Evolutionary conservation across 177 flowering plant genomes (phyloP), one percentile per base, ranked within the genome.

Genomic region (Telopea speciosissima): DNA sequence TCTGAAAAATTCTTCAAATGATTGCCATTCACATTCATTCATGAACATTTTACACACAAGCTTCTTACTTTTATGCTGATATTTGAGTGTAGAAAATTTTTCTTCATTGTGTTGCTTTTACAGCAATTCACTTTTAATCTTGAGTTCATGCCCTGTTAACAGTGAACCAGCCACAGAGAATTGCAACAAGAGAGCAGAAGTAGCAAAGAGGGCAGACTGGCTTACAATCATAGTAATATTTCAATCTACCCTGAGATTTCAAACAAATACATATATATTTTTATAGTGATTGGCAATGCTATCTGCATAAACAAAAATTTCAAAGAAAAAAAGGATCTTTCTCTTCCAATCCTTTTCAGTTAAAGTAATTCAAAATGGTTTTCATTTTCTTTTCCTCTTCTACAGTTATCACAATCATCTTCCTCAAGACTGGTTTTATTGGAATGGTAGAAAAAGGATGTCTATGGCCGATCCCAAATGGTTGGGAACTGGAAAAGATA

Each of bases 81-180:
- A 21, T 21, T 63, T 64, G 11, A 52, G 3, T 36, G 12, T 52
- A 23, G 67, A 23, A 36, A 25, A 52, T 58, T 1, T 19, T 61
- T 61, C 26, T 24, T 61, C 24, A 8, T 23, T 61, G 26, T 9
- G 13, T 61, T 68, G 52, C 3, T 8, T 28, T 59, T 33, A 26
- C 42, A 68, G 68, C 21, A 19, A 22, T 70, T 28, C 42, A 5
- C 16, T 61, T 23, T 73, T 63, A 52, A 61, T 33, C 22, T 56
- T 67, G n/a, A 74, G 67, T 52, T 68, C 58, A 23, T 71, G 16
- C 69, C 26, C 21, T 78, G 67, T 72, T 74, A 59, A 19, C 88
- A 93, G 98, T 81, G 98, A 93, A 81, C 98, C 97, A 64, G 84
- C 88, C 45, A 89, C 87, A 66, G 85, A 77, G 14, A 80, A 44